phyloP scores from a whole-genome alignment of 2,329 filamentous ascomycete genomes.

The Juglanconis juglandina region DNA sequence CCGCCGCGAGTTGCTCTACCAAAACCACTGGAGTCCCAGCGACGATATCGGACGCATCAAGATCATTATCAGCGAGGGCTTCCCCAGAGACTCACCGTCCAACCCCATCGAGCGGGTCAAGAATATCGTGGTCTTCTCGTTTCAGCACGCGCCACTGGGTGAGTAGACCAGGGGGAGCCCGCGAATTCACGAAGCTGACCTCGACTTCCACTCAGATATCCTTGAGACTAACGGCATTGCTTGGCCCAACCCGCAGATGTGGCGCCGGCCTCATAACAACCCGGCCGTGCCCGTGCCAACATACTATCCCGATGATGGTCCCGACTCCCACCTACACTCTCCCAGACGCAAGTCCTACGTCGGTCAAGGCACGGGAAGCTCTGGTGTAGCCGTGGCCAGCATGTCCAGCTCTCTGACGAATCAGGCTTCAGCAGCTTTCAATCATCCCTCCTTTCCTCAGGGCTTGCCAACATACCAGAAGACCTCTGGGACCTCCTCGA shows the following conservation, averaged over 20 bases:
- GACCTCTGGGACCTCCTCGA: slow-evolving; percentile 6
- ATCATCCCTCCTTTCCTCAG: neutral
- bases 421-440: neutral
- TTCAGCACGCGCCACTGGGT: slow-evolving; percentile 81
- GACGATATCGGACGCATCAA: slow-evolving; percentile 74
- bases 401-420: slow-evolving; percentile 6
- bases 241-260: slow-evolving; percentile 75
- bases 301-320: slow-evolving; percentile 40
- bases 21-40: slow-evolving; percentile 67
- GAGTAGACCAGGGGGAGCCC: slow-evolving; percentile 25
- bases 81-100: slow-evolving; percentile 50
- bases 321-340: slow-evolving; percentile 62
- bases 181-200: neutral
- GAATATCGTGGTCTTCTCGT: slow-evolving; percentile 75
- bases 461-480: slow-evolving; percentile 1
- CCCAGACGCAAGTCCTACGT: slow-evolving; percentile 41
- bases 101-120: slow-evolving; percentile 63
- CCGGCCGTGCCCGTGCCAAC: slow-evolving; percentile 39
- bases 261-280: slow-evolving; percentile 47
- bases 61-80: slow-evolving; percentile 70
- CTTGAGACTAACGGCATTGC: slow-evolving; percentile 72
- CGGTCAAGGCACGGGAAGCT: neutral
- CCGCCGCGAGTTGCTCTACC: slow-evolving; percentile 63
- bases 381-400: neutral
- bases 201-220: slow-evolving; percentile 50